Percentiles rank a stretch among this genome's conserved stretches.
phyloP scores from a whole-genome alignment of 2,329 filamentous ascomycete genomes.

The Aspergillus ustus region DNA sequence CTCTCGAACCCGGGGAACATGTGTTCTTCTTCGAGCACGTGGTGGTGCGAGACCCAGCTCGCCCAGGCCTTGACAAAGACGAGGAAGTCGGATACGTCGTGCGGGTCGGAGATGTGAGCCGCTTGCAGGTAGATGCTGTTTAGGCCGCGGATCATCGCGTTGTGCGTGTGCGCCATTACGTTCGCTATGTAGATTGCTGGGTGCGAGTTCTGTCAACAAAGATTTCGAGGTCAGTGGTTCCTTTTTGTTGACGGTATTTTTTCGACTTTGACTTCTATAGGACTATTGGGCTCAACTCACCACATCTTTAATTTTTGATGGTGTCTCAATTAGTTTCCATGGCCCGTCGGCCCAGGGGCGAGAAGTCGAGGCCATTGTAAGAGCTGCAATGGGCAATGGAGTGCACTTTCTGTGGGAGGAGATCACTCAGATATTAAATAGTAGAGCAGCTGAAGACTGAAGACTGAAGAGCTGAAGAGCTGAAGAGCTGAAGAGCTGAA shows the following conservation, averaged over 20 bases:
- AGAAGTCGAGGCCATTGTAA: background rate
- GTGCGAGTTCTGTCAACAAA: too few relatives aligned
- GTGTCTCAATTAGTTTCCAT: constrained; percentile 4
- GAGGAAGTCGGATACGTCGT: constrained; percentile 6
- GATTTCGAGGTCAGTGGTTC: too few relatives aligned
- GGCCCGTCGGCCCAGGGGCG: constrained; percentile 7
- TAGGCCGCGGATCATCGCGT: constrained; percentile 7
- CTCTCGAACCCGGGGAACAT: constrained; percentile 10
- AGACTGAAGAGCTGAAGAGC: too few relatives aligned
- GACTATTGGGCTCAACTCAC: background rate
- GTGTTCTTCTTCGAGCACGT: constrained; percentile 6
- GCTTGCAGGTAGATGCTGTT: constrained; percentile 11
- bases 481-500: too few relatives aligned
- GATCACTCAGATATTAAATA: too few relatives aligned
- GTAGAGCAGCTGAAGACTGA: too few relatives aligned
- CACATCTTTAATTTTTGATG: constrained; percentile 2
- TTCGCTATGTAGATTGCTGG: constrained; percentile 3
- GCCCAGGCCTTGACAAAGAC: constrained; percentile 4
- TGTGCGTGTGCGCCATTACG: constrained; percentile 10
- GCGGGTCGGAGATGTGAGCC: background rate
- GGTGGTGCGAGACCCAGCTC: constrained; percentile 7
- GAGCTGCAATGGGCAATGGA: too few relatives aligned
- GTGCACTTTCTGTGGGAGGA: too few relatives aligned
- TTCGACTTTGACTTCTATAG: too few relatives aligned
- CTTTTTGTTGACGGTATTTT: too few relatives aligned